phyloP scores from a whole-genome alignment of 2,329 filamentous ascomycete genomes.

The Chaetothyriales sp. region DNA sequence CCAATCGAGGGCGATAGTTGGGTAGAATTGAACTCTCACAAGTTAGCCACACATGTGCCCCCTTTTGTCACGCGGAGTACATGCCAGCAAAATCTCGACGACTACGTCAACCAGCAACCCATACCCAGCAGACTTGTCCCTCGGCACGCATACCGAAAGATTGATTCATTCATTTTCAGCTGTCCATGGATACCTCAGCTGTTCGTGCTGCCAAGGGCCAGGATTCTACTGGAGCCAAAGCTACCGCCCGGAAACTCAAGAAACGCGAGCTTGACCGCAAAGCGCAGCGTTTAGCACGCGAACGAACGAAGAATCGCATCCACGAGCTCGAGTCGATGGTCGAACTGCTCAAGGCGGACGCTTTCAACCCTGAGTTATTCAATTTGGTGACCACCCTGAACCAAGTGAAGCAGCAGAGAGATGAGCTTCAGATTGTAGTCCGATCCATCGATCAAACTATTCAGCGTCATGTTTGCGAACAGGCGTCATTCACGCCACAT shows the following conservation, averaged over 20 bases:
- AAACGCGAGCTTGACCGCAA: conserved; percentile 18
- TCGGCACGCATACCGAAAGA: no score
- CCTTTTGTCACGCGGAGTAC: no score
- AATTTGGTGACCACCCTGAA: conserved; percentile 14
- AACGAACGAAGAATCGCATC: conserved; percentile 16
- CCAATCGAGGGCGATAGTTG: no score
- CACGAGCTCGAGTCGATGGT: conserved; percentile 17
- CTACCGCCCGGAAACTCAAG: conserved; percentile 13
- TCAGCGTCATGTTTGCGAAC: background rate
- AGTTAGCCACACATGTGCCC: no score
- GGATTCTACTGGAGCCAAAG: background rate
- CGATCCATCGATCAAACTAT: background rate
- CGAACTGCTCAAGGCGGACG: conserved; percentile 14
- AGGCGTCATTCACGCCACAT: no score
- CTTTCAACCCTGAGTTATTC: conserved; percentile 12
- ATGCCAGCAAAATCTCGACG: no score
- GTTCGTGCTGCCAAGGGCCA: background rate
- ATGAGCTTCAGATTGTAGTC: conserved; percentile 3
- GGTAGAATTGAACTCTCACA: no score
- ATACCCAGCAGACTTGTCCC: no score
- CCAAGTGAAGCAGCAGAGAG: conserved; percentile 13
- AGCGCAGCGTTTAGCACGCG: conserved; percentile 17
- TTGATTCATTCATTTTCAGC: no score
- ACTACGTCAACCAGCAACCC: no score
- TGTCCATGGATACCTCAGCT: background rate